Conservation (phyloP, 495 filamentous ascomycete genomes). For the Penicillium taxi region DNA sequence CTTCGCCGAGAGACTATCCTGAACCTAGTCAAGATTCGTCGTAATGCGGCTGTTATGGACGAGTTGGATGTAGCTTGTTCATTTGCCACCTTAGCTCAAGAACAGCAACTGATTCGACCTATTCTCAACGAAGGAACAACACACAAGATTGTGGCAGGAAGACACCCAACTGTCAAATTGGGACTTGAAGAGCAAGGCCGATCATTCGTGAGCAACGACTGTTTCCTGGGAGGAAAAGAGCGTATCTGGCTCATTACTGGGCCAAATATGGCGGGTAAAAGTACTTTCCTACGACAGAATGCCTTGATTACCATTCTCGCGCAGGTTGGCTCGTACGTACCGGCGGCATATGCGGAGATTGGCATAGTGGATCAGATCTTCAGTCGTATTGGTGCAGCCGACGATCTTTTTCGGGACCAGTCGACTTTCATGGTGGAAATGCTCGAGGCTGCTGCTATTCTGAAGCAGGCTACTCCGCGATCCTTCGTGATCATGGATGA, state of each 20-base stretch:
- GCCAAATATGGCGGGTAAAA: slow-evolving; percentile 99
- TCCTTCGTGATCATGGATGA: slow-evolving; percentile 99
- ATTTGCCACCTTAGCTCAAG: slow-evolving; percentile 67
- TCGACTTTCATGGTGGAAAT: slow-evolving; percentile 82
- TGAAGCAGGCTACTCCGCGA: slow-evolving; percentile 43
- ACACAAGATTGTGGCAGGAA: slow-evolving; percentile 69
- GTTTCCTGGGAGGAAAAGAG: slow-evolving; percentile 61
- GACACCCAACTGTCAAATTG: slow-evolving; percentile 83
- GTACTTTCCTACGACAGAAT: slow-evolving; percentile 89
- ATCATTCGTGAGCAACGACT: slow-evolving; percentile 80
- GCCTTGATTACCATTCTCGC: slow-evolving; percentile 89
- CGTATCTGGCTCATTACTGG: slow-evolving; percentile 85
- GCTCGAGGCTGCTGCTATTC: slow-evolving; percentile 46
- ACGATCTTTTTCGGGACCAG: slow-evolving; percentile 85
- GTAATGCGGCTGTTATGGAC: slow-evolving; percentile 82
- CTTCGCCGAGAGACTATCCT: slow-evolving; percentile 68
- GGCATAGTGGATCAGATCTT: slow-evolving; percentile 90
- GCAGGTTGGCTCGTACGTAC: slow-evolving; percentile 86
- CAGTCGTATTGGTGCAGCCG: slow-evolving; percentile 84
- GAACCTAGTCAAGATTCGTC: slow-evolving; percentile 73
- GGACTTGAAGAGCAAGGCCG: slow-evolving; percentile 73
- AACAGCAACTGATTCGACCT: slow-evolving; percentile 66
- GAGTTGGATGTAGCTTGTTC: slow-evolving; percentile 84
- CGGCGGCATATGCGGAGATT: slow-evolving; percentile 73
- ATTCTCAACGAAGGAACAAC: slow-evolving; percentile 49